These are phyloP conservation scores for Russula sp. DNA, from an alignment of 768 basidiomycete species.

Conservation along the genomic window DNA sequence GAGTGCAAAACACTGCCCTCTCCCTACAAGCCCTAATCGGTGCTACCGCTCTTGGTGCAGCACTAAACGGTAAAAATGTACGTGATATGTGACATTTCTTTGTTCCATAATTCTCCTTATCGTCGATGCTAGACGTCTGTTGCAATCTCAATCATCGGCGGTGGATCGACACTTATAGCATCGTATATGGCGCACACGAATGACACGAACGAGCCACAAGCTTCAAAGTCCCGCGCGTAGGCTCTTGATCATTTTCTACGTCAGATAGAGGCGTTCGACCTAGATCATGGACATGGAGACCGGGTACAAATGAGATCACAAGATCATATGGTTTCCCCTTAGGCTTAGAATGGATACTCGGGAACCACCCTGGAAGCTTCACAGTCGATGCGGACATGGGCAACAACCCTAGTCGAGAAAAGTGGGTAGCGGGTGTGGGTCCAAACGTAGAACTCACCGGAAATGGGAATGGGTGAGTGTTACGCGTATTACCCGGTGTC, in stretches of 20 bases:
- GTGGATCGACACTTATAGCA: slow-evolving; percentile 63
- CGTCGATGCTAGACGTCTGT: slow-evolving; percentile 37
- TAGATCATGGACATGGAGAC: slow-evolving; percentile 51
- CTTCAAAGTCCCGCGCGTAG: slow-evolving; percentile 53
- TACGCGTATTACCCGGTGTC: background rate
- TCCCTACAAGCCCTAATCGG: slow-evolving; percentile 35
- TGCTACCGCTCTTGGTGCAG: slow-evolving; percentile 33
- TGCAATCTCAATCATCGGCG: slow-evolving; percentile 48
- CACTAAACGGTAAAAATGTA: slow-evolving; percentile 31
- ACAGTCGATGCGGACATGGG: background rate
- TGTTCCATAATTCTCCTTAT: background rate
- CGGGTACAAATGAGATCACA: slow-evolving; percentile 38
- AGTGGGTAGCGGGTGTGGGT: background rate
- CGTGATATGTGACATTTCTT: background rate
- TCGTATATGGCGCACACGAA: slow-evolving; percentile 69
- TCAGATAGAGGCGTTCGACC: slow-evolving; percentile 52
- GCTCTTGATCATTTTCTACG: slow-evolving; percentile 68
- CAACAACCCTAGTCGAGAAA: background rate
- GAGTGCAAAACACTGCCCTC: slow-evolving; percentile 33
- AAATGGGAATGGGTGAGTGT: slow-evolving; percentile 3
- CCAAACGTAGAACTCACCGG: background rate
- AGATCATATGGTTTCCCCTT: slow-evolving; percentile 39
- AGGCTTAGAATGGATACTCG: slow-evolving; percentile 49
- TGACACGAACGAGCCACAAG: slow-evolving; percentile 67
- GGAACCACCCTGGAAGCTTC: slow-evolving; percentile 36